These are phyloP conservation scores for Neofusicoccum cordaticola DNA, from an alignment of 2,329 filamentous ascomycete genomes.

Conservation along the genomic window DNA sequence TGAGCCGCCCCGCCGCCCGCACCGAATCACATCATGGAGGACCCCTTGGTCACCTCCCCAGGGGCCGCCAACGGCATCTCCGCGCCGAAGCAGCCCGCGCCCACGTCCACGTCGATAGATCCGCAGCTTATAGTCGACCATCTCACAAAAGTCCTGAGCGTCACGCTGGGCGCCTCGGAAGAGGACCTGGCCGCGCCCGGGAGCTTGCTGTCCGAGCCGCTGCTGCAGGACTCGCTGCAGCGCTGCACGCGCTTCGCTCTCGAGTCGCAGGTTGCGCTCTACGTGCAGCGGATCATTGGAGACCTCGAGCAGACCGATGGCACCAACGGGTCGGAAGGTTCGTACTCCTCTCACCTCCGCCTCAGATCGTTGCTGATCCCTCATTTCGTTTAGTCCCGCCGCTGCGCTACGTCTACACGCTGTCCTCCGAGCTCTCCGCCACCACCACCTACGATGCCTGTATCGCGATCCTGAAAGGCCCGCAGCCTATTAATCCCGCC, in stretches of 20 bases:
- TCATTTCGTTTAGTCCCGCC: constrained; percentile 16
- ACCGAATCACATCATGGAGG: constrained; percentile 35
- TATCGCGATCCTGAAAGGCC: constrained; percentile 85
- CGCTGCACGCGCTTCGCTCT: constrained; percentile 86
- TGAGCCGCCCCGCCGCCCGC: neutral
- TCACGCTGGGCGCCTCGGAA: constrained; percentile 53
- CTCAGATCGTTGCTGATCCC: constrained; percentile 36
- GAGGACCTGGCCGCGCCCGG: constrained; percentile 76
- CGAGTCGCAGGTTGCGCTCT: constrained; percentile 83
- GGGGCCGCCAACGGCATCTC: constrained; percentile 38
- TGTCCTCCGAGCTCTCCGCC: constrained; percentile 78
- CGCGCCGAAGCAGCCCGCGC: constrained; percentile 26
- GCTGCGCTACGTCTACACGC: constrained; percentile 66
- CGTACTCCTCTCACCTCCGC: constrained; percentile 31
- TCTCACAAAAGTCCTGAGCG: constrained; percentile 46
- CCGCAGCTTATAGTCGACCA: constrained; percentile 49
- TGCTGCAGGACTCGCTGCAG: constrained; percentile 75
- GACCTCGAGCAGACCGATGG: constrained; percentile 26
- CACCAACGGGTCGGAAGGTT: constrained; percentile 32
- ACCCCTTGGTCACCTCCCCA: constrained; percentile 35
- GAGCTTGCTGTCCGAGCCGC: constrained; percentile 74
- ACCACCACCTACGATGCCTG: constrained; percentile 78
- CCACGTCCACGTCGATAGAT: constrained; percentile 42
- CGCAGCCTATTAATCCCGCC: constrained; percentile 79
- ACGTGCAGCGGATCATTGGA: constrained; percentile 75